phyloP scores from a whole-genome alignment of 2,329 filamentous ascomycete genomes.

The Pseudofabraea citricarpa region DNA sequence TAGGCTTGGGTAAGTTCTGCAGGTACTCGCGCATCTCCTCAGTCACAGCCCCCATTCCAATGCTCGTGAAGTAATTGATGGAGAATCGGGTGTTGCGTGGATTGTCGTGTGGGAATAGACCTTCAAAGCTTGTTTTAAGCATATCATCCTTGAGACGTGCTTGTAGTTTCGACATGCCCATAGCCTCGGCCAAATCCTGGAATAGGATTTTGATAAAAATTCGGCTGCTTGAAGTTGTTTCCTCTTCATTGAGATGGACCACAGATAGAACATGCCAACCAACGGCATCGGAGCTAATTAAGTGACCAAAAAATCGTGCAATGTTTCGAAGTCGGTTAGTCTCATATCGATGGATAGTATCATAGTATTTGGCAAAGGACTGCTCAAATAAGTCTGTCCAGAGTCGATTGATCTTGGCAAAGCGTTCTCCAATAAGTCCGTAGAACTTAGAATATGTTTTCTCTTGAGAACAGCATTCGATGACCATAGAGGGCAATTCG shows the following conservation, averaged over 20 bases:
- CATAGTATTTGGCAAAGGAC: conserved; percentile 88
- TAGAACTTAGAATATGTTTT: conserved; percentile 98
- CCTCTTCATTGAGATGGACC: conserved; percentile 90
- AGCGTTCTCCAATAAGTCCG: conserved; percentile 87
- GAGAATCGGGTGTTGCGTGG: conserved; percentile 89
- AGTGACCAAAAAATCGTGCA: conserved; percentile 88
- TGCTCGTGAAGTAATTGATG: conserved; percentile 99
- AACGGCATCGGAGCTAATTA: conserved; percentile 82
- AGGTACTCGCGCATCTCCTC: conserved; percentile 92
- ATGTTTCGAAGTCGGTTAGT: conserved; percentile 94
- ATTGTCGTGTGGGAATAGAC: conserved; percentile 86
- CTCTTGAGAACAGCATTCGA: conserved; percentile 95
- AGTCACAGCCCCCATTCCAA: conserved; percentile 90
- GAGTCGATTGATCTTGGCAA: conserved; percentile 90
- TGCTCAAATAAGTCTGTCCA: conserved; percentile 94
- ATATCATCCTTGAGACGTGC: conserved; percentile 73
- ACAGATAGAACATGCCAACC: conserved; percentile 86
- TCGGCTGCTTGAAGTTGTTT: conserved; percentile 91
- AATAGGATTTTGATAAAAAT: conserved; percentile 99
- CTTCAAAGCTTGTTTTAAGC: conserved; percentile 72
- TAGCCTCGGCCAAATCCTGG: conserved; percentile 81
- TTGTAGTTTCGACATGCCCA: conserved; percentile 77
- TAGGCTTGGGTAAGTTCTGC: conserved; percentile 83
- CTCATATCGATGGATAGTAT: conserved; percentile 95
- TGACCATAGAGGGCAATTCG: conserved; percentile 92